Base-by-base conservation (phyloP, 2,329 filamentous ascomycete genomes). In the Fusarium musae region DNA sequence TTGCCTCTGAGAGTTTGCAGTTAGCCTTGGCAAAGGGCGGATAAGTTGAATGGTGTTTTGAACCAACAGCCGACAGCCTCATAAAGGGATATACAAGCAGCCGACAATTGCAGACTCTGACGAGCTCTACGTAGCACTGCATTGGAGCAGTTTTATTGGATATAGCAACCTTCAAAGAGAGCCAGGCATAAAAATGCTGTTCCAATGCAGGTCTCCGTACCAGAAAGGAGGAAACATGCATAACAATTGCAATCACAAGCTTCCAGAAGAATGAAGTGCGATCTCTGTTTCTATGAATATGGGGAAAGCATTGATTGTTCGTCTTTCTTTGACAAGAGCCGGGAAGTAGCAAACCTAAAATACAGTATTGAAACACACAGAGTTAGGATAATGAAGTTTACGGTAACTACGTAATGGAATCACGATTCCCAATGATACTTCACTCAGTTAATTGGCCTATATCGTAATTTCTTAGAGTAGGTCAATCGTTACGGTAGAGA, bases 401-500 rank as follows among this genome's bases (percentile, higher is more conserved):
- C 28, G 8, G 28, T 11, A 34, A 13, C 8, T 34, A 34, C 12
- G 8, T 23, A 23, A 17, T 34, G 30, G 30, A 50, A 50, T n/a
- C 30, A 50, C 15, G 5, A 50, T 23, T 32, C 21, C 30, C 15
- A n/a, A 23, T 50, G 21, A 13, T 9, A 13, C 30, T n/a, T 50
- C 16, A 23, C 47, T 50, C 15, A 34, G 23, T 19, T 9, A 9
- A 34, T 1, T 8, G 16, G 30, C 15, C 34, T 17, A 23, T 50
- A 9, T 23, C 3, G 8, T 17, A 11, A 8, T 50, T 13, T 8
- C 11, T 12, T 23, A 13, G 10, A 6, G 5, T 19, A 2, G 7
- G 21, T 19, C 8, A 13, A 19, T 34, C 11, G 1, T 12, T 19
- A 26, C 3, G 2, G n/a, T 21, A 7, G 9, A 21, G 2, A 11